Base-by-base conservation (phyloP, 257 asterid genomes). In the Solanum boliviense region DNA sequence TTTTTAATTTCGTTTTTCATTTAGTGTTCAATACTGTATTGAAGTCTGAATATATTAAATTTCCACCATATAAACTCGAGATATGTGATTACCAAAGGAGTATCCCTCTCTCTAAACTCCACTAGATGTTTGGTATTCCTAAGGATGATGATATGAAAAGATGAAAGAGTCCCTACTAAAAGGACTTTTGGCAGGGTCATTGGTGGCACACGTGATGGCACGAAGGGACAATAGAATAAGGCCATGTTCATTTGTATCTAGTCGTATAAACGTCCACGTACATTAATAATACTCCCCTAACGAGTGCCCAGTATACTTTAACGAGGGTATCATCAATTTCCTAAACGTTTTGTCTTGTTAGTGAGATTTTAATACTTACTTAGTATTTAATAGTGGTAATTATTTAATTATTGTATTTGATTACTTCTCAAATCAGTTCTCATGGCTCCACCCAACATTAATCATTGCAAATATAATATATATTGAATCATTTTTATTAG, bases 11-110 rank as follows among this genome's bases (percentile, higher is more conserved):
- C 0, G 0, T 52, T 52, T 52, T 52, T 16, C 9, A 6, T 48
- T 48, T 6, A 16, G 20, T 48, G 0, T 48, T 5, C 3, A 2
- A 15, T 48, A 48, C 6, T 6, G 0, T 48, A 2, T 48, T 15
- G 1, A 16, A 52, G 8, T 5, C 0, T 52, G 9, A 52, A 0
- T 52, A 1, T 52, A 0, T 52, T 52, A 16, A 52, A 52, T 6
- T 52, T 52, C 0, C 0, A 15, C 0, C 1, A 0, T 0, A 2
- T 48, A 48, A 48, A 48, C 21, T 48, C 3, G 60, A 48, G 3
- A 48, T 2, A 5, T 5, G 7, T 16, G 8, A 48, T 48, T 48
- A 48, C 1, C 21, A 9, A 1, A 16, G 9, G 8, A 46, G 56
- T 2, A 46, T 13, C 56, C 21, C 23, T 12, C 52, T 12, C 52